phyloP scores from a whole-genome alignment of 2,329 filamentous ascomycete genomes.

The Aspergillus sojae region DNA sequence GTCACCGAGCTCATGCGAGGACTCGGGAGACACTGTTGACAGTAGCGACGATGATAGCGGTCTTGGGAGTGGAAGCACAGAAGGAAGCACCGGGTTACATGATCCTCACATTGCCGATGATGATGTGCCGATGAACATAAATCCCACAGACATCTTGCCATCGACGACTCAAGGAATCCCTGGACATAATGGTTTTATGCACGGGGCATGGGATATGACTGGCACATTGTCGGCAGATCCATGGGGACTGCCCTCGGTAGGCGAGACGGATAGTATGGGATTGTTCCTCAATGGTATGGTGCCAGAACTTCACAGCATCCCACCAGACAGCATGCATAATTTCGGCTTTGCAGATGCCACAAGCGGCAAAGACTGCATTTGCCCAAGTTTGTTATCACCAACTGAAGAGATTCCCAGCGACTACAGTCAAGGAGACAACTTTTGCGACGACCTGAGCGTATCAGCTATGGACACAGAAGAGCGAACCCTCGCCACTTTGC shows the following conservation, averaged over 20 bases:
- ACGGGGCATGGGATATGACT: not conserved
- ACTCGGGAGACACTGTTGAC: not conserved
- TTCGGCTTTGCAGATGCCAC: not conserved
- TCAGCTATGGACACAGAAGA: not conserved
- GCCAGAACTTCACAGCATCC: not conserved
- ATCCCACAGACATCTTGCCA: not conserved
- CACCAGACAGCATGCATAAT: not conserved
- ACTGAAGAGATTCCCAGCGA: not conserved
- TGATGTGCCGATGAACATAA: not conserved
- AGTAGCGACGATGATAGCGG: not conserved
- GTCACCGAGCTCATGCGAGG: not conserved
- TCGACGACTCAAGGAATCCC: not conserved
- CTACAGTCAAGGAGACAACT: not conserved
- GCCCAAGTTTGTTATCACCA: not conserved
- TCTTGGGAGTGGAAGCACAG: not conserved
- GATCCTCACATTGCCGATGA: not conserved
- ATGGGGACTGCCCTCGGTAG: not conserved
- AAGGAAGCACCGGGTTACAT: not conserved
- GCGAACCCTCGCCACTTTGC: not conserved
- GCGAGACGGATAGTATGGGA: not conserved
- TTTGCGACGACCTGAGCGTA: not conserved
- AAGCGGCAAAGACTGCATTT: not conserved
- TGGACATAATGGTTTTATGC: not conserved
- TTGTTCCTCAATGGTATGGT: not conserved
- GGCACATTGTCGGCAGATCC: not conserved